phyloP scores from a whole-genome alignment of 805 yeast genomes.

The Metschnikowia sp. region DNA sequence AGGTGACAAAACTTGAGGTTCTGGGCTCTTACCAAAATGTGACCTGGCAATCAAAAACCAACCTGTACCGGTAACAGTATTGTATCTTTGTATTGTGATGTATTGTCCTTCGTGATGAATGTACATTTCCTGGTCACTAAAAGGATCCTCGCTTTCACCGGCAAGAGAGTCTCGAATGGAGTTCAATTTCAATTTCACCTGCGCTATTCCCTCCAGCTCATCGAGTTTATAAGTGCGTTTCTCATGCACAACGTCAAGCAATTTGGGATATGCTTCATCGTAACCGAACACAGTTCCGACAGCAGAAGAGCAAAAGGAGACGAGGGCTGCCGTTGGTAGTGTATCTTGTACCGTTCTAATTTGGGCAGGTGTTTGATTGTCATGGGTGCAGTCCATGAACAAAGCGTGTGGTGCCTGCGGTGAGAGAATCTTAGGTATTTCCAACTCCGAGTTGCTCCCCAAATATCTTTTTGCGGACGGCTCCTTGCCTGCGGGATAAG shows the following conservation, averaged over 20 bases:
- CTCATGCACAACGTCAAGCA: conserved; percentile 80
- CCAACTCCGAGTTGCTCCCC: conserved; percentile 54
- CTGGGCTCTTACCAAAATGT: conserved; percentile 52
- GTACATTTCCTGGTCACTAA: conserved; percentile 74
- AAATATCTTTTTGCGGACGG: conserved; percentile 25
- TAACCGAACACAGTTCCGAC: conserved; percentile 92
- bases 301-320: conserved; percentile 88
- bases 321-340: conserved; percentile 90
- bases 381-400: conserved; percentile 98
- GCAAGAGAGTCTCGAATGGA: conserved; percentile 57
- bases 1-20: conserved; percentile 55
- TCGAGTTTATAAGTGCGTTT: conserved; percentile 55
- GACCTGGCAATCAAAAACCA: conserved; percentile 86
- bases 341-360: conserved; percentile 94
- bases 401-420: conserved; percentile 86
- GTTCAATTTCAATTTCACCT: conserved; percentile 61
- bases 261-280: conserved; percentile 84
- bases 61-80: conserved; percentile 82
- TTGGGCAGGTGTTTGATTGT: conserved; percentile 84
- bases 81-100: conserved; percentile 84
- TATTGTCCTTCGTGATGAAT: conserved; percentile 92
- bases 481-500: conserved; percentile 57
- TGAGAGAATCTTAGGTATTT: conserved; percentile 62
- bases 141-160: conserved; percentile 51
- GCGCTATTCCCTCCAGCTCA: conserved; percentile 61